phyloP scores from a whole-genome alignment of 768 basidiomycete species.

The Tylopilus rubrobrunneus region DNA sequence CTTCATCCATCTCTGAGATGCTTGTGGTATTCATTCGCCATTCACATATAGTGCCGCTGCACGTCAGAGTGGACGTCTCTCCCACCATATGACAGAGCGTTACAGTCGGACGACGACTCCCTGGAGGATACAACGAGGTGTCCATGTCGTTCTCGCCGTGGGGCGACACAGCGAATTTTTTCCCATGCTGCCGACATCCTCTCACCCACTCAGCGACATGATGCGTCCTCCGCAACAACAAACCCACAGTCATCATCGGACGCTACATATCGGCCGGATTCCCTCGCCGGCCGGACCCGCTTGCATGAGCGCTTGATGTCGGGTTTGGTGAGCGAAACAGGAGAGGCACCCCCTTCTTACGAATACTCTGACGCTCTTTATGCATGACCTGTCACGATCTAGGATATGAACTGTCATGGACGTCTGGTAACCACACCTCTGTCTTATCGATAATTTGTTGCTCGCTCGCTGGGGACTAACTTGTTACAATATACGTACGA shows the following conservation, averaged over 20 bases:
- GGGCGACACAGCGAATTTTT: conserved; percentile 10
- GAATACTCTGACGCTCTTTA: neutral
- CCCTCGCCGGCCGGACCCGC: conserved; percentile 39
- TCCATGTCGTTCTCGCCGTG: conserved; percentile 37
- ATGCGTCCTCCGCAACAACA: conserved; percentile 31
- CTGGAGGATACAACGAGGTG: conserved; percentile 28
- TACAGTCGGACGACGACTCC: conserved; percentile 5
- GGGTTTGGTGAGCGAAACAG: conserved; percentile 75
- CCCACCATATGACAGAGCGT: conserved; percentile 61
- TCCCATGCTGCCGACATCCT: neutral
- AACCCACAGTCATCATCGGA: conserved; percentile 26
- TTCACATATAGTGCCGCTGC: conserved; percentile 61
- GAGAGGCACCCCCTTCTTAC: conserved; percentile 74
- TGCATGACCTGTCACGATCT: conserved; percentile 18
- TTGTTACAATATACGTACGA: neutral
- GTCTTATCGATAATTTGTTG: neutral
- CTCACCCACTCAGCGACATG: conserved; percentile 21
- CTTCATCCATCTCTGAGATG: neutral
- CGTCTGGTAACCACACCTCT: neutral
- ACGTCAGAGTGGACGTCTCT: conserved; percentile 77
- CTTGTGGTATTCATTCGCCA: neutral
- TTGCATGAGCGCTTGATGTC: conserved; percentile 79
- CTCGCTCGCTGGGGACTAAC: neutral
- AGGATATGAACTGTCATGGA: neutral
- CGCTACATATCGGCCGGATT: conserved; percentile 22